A percentile compares a stretch with the other conserved stretches of the same genome.
phyloP scores from a whole-genome alignment of 2,329 filamentous ascomycete species.

The Aspergillus terreus region DNA sequence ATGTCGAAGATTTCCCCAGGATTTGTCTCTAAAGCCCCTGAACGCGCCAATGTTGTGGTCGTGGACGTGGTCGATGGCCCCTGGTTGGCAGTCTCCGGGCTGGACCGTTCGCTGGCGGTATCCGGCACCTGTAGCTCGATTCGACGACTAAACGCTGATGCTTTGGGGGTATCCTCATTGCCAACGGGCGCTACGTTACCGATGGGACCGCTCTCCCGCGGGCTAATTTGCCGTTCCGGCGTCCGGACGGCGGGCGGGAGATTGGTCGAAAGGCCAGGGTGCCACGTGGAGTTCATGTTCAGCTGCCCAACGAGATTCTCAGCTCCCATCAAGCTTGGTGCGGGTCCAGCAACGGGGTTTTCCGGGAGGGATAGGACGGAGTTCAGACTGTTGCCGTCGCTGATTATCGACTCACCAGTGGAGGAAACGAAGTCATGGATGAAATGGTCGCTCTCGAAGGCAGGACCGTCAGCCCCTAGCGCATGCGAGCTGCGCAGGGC shows the following conservation, averaged over 20 bases:
- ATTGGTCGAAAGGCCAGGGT: constrained; percentile 28
- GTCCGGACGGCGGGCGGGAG: constrained; percentile 29
- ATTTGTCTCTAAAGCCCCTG: constrained; percentile 3
- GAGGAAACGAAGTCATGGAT: constrained; percentile 39
- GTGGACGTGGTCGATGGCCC: not conserved
- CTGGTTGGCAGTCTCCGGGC: constrained; percentile 15
- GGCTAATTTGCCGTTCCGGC: constrained; percentile 31
- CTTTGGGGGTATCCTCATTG: constrained; percentile 28
- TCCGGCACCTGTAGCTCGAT: constrained; percentile 39
- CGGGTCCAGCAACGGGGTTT: constrained; percentile 34
- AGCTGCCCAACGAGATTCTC: constrained; percentile 47
- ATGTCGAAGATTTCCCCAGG: constrained; percentile 22
- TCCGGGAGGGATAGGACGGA: constrained; percentile 36
- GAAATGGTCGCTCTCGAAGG: constrained; percentile 30
- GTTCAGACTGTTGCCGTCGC: constrained; percentile 33
- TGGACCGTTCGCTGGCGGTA: constrained; percentile 30
- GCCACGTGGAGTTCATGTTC: constrained; percentile 43
- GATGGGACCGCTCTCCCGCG: constrained; percentile 10
- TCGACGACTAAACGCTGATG: constrained; percentile 31
- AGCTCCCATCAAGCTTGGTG: constrained; percentile 46
- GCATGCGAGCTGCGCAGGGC: constrained; percentile 52
- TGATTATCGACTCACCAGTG: constrained; percentile 36
- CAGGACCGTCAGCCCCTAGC: constrained; percentile 33
- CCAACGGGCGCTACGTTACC: not conserved
- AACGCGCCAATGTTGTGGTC: not conserved